A percentile compares a stretch with the other conserved stretches of the same genome.
Conservation (phyloP, 352 stramenopile genomes). For the Phytophthora podocarpi region DNA sequence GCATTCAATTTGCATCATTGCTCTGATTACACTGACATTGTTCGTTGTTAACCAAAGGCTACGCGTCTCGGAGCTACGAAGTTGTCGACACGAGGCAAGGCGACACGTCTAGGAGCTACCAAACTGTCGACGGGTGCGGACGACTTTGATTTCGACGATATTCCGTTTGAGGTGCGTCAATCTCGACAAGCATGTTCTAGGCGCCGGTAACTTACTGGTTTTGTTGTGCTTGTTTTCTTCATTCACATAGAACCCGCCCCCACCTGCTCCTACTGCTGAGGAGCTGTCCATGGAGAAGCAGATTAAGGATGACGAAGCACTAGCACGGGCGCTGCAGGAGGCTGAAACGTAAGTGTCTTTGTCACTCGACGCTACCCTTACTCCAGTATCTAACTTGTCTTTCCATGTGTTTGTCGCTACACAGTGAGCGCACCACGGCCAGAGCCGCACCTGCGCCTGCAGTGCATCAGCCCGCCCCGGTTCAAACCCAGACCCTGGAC, state of each 20-base stretch:
- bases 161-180: conserved; percentile 74
- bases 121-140: conserved; percentile 70
- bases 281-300: conserved; percentile 66
- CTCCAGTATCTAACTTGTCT: neutral
- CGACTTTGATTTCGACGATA: conserved; percentile 91
- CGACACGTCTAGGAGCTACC: conserved; percentile 68
- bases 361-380: neutral
- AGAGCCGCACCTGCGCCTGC: conserved; percentile 15
- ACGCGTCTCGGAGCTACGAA: conserved; percentile 44
- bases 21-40: neutral
- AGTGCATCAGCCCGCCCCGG: conserved; percentile 29
- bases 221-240: neutral
- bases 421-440: conserved; percentile 33
- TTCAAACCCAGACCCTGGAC: conserved; percentile 68
- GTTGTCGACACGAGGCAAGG: conserved; percentile 39
- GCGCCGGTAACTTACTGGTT: neutral
- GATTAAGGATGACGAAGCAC: conserved; percentile 86
- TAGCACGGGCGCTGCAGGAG: conserved; percentile 82
- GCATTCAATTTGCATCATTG: neutral
- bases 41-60: conserved; percentile 13
- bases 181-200: neutral
- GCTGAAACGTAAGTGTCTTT: conserved; percentile 68
- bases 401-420: neutral
- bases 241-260: conserved; percentile 64
- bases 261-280: conserved; percentile 37